Evolutionary conservation across 1,284 basidiomycete species (phyloP).

Genomic region (Marasmius oreades): DNA sequence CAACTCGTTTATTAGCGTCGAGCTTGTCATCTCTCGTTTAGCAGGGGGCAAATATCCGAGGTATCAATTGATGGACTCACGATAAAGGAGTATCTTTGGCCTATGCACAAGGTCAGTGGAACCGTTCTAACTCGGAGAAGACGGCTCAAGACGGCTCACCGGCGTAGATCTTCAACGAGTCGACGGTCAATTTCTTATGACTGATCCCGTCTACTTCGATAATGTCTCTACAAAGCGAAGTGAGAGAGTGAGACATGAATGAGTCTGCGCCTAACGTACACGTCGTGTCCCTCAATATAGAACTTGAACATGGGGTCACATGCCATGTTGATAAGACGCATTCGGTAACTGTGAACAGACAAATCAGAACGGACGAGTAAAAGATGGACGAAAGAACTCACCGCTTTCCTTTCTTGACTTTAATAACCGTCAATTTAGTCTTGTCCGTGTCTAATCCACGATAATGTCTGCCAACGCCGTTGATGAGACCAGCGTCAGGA

Average conservation of each 20-base stretch:
- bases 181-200: background rate
- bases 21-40: conserved; percentile 1
- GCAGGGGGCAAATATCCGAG: background rate
- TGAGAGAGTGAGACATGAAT: background rate
- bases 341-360: background rate
- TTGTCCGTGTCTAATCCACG: background rate
- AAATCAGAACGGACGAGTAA: background rate
- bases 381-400: background rate
- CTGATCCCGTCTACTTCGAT: background rate
- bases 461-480: conserved; percentile 32
- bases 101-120: conserved; percentile 18
- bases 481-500: conserved; percentile 33
- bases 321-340: background rate
- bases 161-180: conserved; percentile 25
- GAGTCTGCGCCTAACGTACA: too few relatives aligned
- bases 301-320: background rate
- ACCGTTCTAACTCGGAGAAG: too few relatives aligned
- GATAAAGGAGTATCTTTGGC: background rate
- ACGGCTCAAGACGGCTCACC: conserved; percentile 18
- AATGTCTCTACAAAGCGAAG: background rate
- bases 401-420: conserved; percentile 11
- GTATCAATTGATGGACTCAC: background rate
- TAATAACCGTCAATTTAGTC: conserved; percentile 25
- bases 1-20: conserved; percentile 8
- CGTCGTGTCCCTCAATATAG: background rate